Evolutionary conservation across 371 early-diverging fungal species (phyloP).

Genomic region (Mucor saturninus): DNA sequence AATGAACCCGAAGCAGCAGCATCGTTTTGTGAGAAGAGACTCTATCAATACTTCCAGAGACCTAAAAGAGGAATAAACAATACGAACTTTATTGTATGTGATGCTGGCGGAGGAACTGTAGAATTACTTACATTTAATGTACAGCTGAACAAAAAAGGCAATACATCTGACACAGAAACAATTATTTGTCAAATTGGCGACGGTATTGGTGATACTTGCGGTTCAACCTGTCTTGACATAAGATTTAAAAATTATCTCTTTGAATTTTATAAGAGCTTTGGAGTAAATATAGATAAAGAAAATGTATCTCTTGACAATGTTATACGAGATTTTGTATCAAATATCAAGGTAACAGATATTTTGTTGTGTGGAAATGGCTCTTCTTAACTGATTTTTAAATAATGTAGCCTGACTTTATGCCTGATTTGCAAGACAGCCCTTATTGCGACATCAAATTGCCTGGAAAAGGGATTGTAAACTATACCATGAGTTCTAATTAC

Average conservation of each 20-base stretch:
- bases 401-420: too few species aligned
- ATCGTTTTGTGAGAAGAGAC: too few species aligned
- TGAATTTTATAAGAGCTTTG: not conserved
- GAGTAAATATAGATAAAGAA: too few species aligned
- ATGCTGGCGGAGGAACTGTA: conserved; percentile 64
- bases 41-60: too few species aligned
- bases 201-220: conserved; percentile 54
- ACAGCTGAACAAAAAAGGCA: not conserved
- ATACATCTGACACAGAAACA: not conserved
- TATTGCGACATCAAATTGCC: too few species aligned
- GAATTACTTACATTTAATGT: conserved; percentile 17
- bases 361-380: too few species aligned
- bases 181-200: conserved; percentile 30
- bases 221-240: conserved; percentile 50
- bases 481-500: too few species aligned
- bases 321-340: not conserved
- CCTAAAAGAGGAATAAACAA: conserved; percentile 5
- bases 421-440: too few species aligned
- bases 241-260: conserved; percentile 24
- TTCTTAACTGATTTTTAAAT: too few species aligned
- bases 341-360: too few species aligned
- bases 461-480: too few species aligned
- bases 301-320: not conserved
- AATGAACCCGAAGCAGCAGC: conserved; percentile 54
- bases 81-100: conserved; percentile 45